Evolutionary conservation across 805 yeast genomes (phyloP).

Genomic region (Wickerhamiella shivajii): DNA sequence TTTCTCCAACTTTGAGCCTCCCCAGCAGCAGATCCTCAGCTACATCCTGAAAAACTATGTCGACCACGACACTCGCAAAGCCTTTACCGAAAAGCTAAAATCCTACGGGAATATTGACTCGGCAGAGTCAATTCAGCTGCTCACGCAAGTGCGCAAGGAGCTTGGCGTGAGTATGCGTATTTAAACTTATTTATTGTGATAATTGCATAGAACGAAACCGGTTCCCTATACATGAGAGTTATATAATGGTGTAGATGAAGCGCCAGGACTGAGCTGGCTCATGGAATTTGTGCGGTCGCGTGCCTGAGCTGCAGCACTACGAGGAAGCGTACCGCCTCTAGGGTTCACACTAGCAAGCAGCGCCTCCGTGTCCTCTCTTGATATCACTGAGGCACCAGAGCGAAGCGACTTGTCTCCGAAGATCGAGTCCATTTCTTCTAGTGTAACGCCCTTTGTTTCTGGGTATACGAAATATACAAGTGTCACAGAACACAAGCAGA

Average conservation of each 20-base stretch:
- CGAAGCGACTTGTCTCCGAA: slow-evolving; percentile 49
- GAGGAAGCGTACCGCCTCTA: slow-evolving; percentile 1
- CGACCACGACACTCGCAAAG: slow-evolving; percentile 7
- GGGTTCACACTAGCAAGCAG: too few relatives aligned
- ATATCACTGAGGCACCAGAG: slow-evolving; percentile 13
- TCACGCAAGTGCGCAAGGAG: not conserved
- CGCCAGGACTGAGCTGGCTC: not conserved
- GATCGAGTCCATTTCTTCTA: slow-evolving; percentile 85
- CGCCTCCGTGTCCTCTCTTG: slow-evolving; percentile 17
- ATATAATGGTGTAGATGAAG: too few relatives aligned
- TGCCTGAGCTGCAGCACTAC: slow-evolving; percentile 10
- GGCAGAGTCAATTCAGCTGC: not conserved
- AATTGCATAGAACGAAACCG: not conserved
- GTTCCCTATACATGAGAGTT: not conserved
- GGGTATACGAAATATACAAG: slow-evolving; percentile 66
- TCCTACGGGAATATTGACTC: slow-evolving; percentile 3
- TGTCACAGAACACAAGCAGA: slow-evolving; percentile 58
- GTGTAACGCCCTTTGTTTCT: slow-evolving; percentile 75
- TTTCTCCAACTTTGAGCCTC: slow-evolving; percentile 12
- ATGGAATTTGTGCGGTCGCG: slow-evolving; percentile 4
- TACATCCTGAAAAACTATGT: slow-evolving; percentile 13
- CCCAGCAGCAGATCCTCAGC: slow-evolving; percentile 8
- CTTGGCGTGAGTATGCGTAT: not conserved
- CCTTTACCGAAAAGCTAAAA: slow-evolving; percentile 8
- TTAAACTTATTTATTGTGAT: not conserved